A percentile compares a stretch with the other conserved stretches of the same genome.
Evolutionary conservation across 495 filamentous ascomycete genomes (phyloP).

Genomic region (Penicillium tannophilum): DNA sequence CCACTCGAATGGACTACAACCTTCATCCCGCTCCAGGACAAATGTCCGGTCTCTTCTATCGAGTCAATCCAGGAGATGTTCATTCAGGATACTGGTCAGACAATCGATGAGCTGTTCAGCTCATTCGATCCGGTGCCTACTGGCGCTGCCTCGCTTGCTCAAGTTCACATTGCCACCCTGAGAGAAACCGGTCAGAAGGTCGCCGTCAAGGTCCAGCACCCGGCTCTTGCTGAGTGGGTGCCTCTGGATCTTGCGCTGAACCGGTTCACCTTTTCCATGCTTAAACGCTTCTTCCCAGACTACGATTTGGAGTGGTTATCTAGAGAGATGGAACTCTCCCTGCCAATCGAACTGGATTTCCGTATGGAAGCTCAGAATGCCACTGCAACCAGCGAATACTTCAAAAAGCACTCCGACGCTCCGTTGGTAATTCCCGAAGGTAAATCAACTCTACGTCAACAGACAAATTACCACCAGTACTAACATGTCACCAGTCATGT

Average conservation of each 20-base stretch:
- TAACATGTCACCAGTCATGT: constrained; percentile 61
- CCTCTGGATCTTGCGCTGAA: constrained; percentile 87
- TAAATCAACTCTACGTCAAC: constrained; percentile 14
- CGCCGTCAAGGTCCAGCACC: constrained; percentile 98
- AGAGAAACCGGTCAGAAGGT: constrained; percentile 84
- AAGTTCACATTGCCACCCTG: constrained; percentile 89
- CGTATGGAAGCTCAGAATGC: constrained; percentile 84
- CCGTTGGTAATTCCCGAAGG: constrained; percentile 85
- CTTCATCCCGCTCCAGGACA: constrained; percentile 94
- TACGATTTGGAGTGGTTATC: constrained; percentile 97
- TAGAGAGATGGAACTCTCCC: constrained; percentile 84
- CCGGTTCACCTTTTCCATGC: constrained; percentile 80
- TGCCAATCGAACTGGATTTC: constrained; percentile 93
- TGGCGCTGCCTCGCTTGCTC: constrained; percentile 90
- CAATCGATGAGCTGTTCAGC: constrained; percentile 80
- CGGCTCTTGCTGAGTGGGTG: constrained; percentile 86
- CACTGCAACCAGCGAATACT: constrained; percentile 74
- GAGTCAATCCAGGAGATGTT: constrained; percentile 90
- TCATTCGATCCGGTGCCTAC: constrained; percentile 79
- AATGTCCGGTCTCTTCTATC: constrained; percentile 89
- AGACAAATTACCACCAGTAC: background rate
- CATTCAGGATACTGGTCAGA: constrained; percentile 73
- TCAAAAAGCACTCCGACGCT: constrained; percentile 63
- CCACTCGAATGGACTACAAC: constrained; percentile 94
- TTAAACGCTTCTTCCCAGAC: constrained; percentile 93